A percentile compares a stretch with the other conserved stretches of the same genome.
These are phyloP conservation scores for Claviceps fusiformis DNA, from an alignment of 2,329 filamentous ascomycete species.

Conservation along the genomic window DNA sequence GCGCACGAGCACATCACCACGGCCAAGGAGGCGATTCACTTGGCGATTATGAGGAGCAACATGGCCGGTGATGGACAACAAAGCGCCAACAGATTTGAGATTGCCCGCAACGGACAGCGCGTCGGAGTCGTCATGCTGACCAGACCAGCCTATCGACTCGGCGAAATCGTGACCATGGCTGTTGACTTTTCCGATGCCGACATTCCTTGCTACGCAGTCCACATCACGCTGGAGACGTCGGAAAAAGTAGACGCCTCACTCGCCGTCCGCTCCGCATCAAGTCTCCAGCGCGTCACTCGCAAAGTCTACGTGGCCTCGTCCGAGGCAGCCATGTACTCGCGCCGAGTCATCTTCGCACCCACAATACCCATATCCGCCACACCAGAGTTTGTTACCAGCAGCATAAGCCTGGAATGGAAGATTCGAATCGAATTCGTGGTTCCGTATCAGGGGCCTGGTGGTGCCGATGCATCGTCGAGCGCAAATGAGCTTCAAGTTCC, in stretches of 20 bases:
- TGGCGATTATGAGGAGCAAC: slow-evolving; percentile 78
- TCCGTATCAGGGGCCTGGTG: slow-evolving; percentile 32
- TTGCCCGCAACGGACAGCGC: slow-evolving; percentile 79
- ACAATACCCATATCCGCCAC: slow-evolving; percentile 74
- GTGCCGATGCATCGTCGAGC: slow-evolving; percentile 9
- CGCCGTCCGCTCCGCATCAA: slow-evolving; percentile 72
- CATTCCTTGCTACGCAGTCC: slow-evolving; percentile 74
- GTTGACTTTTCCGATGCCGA: slow-evolving; percentile 71
- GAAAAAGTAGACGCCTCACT: slow-evolving; percentile 72
- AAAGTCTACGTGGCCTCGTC: slow-evolving; percentile 66
- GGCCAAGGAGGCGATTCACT: slow-evolving; percentile 76
- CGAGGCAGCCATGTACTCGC: slow-evolving; percentile 71
- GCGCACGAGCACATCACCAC: slow-evolving; percentile 42
- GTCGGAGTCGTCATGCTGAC: slow-evolving; percentile 85
- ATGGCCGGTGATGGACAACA: slow-evolving; percentile 53
- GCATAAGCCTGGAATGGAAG: slow-evolving; percentile 78
- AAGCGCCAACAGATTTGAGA: slow-evolving; percentile 88
- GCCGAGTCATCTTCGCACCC: slow-evolving; percentile 65
- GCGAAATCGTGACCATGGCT: slow-evolving; percentile 71
- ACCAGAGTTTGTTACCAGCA: slow-evolving; percentile 83
- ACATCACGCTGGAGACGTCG: slow-evolving; percentile 70
- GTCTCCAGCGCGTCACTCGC: slow-evolving; percentile 74
- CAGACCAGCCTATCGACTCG: slow-evolving; percentile 75
- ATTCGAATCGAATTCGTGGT: slow-evolving; percentile 88
- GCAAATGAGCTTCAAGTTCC: slow-evolving; percentile 9